phyloP scores from a whole-genome alignment of 2,329 filamentous ascomycete species.

The Dendrostoma leiphaemia region DNA sequence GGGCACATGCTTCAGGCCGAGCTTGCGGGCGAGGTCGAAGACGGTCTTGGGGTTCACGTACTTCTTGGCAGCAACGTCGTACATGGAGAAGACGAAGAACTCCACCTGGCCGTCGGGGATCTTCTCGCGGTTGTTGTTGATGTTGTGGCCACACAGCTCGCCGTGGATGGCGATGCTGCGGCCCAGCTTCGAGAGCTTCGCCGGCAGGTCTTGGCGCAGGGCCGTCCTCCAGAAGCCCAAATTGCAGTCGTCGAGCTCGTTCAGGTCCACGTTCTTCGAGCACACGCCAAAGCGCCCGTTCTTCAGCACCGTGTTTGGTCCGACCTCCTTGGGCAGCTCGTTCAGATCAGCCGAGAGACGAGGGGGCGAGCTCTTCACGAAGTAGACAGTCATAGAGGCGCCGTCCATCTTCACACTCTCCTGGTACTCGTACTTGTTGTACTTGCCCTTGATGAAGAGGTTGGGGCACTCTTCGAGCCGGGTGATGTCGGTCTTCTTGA shows the following conservation, averaged over 20 bases:
- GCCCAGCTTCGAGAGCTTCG: constrained; percentile 21
- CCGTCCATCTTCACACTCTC: constrained; percentile 40
- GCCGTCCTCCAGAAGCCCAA: constrained; percentile 26
- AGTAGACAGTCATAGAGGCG: constrained; percentile 36
- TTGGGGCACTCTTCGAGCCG: constrained; percentile 26
- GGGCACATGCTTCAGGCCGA: constrained; percentile 32
- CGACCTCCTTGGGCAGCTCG: constrained; percentile 10
- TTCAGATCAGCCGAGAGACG: constrained; percentile 17
- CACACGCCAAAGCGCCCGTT: constrained; percentile 32
- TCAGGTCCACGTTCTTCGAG: constrained; percentile 26
- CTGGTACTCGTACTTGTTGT: constrained; percentile 29
- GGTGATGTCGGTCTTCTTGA: constrained; percentile 25
- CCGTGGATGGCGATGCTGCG: constrained; percentile 29
- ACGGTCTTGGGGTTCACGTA: constrained; percentile 28
- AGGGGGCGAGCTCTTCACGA: constrained; percentile 25
- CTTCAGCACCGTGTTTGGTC: constrained; percentile 18
- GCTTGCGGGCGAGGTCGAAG: constrained; percentile 24
- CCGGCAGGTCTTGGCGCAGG: constrained; percentile 21
- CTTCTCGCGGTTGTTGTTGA: constrained; percentile 28
- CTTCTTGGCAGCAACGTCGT: constrained; percentile 29
- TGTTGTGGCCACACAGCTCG: constrained; percentile 29
- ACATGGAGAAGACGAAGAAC: constrained; percentile 33
- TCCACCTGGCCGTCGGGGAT: constrained; percentile 24
- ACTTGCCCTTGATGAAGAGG: constrained; percentile 27
- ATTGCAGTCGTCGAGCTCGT: constrained; percentile 14